Evolutionary conservation across 2,329 filamentous ascomycete genomes (phyloP).

Genomic region (Trichoderma endophyticum): DNA sequence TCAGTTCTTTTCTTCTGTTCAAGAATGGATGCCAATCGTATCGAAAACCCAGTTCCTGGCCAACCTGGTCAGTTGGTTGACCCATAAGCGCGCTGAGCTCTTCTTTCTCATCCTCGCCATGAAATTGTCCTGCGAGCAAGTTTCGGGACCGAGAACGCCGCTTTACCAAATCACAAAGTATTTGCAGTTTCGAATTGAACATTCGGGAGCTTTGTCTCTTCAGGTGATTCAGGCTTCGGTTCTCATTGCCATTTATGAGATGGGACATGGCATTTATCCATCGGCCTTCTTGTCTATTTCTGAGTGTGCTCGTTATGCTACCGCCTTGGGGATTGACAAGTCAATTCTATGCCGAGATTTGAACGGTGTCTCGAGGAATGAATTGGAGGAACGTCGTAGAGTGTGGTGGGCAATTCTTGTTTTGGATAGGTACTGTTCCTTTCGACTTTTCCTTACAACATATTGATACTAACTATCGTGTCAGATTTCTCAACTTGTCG

Average conservation of each 20-base stretch:
- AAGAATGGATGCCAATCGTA: conserved; percentile 18
- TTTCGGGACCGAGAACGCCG: not conserved
- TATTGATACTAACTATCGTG: not conserved
- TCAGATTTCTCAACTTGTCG: conserved; percentile 17
- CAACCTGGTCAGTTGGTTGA: conserved; percentile 3
- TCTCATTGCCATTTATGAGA: conserved; percentile 14
- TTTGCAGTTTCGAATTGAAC: conserved; percentile 5
- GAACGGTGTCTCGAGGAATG: not conserved
- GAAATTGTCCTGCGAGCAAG: conserved; percentile 7
- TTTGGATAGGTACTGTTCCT: conserved; percentile 2
- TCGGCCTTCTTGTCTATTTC: conserved; percentile 9
- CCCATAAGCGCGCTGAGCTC: conserved; percentile 9
- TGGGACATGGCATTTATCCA: conserved; percentile 16
- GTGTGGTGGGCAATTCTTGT: conserved; percentile 15
- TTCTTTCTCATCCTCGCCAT: conserved; percentile 15
- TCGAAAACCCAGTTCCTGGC: conserved; percentile 4
- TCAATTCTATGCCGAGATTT: not conserved
- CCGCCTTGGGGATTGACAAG: conserved; percentile 9
- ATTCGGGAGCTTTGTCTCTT: conserved; percentile 2
- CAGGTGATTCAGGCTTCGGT: not conserved
- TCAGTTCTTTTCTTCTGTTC: conserved; percentile 3
- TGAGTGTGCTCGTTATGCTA: conserved; percentile 11
- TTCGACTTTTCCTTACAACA: not conserved
- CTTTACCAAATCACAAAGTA: conserved; percentile 12
- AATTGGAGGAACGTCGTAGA: conserved; percentile 13